Base-by-base conservation (phyloP, 108 stramenopile species). In the Pseudonitzschia multistriata region DNA sequence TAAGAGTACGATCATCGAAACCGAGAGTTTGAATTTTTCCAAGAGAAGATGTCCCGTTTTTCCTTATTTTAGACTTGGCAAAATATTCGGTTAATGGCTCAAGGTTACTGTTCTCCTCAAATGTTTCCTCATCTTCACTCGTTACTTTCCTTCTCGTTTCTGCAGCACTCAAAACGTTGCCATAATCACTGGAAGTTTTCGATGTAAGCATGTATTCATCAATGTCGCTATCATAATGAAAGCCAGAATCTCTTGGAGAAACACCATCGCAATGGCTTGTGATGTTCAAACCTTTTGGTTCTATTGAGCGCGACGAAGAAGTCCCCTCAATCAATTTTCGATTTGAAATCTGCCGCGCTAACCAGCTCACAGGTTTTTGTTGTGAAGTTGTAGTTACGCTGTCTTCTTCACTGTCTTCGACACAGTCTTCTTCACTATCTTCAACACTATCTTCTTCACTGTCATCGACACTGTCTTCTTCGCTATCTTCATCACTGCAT, bases 281-380 rank as follows among this genome's bases (percentile, higher is more conserved):
- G n/a, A n/a, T 53, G n/a, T n/a, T 53, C 52, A 22, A 22, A 53
- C 22, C 52, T 53, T 25, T 22, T 17, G 52, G 52, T 24, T 53
- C 52, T 22, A 53, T 22, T 8, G 11, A 19, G 11, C 24, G n/a
- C 22, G 52, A 53, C 8, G 21, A 8, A n/a, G 52, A 10, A 24
- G 19, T 53, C 22, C 10, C 22, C 21, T 25, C 52, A 10, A 8
- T 2, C 22, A 22, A 8, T n/a, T 53, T 53, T 25, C 24, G 52
- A 53, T 8, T n/a, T 10, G 52, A 53, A 53, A 53, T 53, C 22
- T 53, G 52, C 24, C 22, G 52, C 10, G 52, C 52, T 53, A 53
- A 53, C 52, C 52, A 53, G 22, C 24, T n/a, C 52, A n/a, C 22
- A 53, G 52, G 19, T 1, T n/a, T 10, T 22, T 53, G 22, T 53